Evolutionary conservation across 2,329 filamentous ascomycete genomes (phyloP).

Genomic region (Fusarium equiseti): DNA sequence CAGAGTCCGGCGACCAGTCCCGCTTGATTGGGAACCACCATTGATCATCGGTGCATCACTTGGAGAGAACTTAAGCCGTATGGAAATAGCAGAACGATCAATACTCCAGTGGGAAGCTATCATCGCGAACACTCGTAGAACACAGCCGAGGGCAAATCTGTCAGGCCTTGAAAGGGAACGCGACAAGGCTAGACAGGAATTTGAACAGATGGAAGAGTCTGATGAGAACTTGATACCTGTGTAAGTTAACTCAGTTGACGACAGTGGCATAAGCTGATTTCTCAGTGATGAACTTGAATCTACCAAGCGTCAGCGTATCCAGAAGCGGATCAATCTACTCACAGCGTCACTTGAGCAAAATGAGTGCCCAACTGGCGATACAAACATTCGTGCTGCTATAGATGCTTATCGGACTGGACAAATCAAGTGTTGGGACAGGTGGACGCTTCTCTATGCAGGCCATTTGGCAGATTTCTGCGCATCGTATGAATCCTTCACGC

Average conservation of each 20-base stretch:
- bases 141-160: constrained; percentile 39
- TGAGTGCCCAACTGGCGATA: constrained; percentile 17
- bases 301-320: constrained; percentile 36
- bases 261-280: constrained; percentile 6
- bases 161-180: constrained; percentile 38
- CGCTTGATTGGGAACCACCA: constrained; percentile 42
- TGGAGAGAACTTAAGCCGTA: constrained; percentile 39
- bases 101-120: constrained; percentile 46
- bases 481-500: constrained; percentile 45
- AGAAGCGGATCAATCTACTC: constrained; percentile 27
- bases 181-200: constrained; percentile 17
- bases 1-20: constrained; percentile 13
- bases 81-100: constrained; percentile 42
- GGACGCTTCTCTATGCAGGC: constrained; percentile 44
- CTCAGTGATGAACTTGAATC: constrained; percentile 43
- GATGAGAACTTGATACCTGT: constrained; percentile 41
- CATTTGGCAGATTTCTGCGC: constrained; percentile 37
- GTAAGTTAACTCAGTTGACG: constrained; percentile 16
- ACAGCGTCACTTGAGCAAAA: constrained; percentile 16
- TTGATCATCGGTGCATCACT: constrained; percentile 41
- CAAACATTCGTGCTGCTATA: constrained; percentile 41
- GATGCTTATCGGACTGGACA: constrained; percentile 33
- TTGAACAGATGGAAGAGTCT: constrained; percentile 38
- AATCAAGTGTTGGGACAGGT: constrained; percentile 44
- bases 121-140: constrained; percentile 32